phyloP scores from a whole-genome alignment of 352 stramenopile species.

The Globisporangium parvum region DNA sequence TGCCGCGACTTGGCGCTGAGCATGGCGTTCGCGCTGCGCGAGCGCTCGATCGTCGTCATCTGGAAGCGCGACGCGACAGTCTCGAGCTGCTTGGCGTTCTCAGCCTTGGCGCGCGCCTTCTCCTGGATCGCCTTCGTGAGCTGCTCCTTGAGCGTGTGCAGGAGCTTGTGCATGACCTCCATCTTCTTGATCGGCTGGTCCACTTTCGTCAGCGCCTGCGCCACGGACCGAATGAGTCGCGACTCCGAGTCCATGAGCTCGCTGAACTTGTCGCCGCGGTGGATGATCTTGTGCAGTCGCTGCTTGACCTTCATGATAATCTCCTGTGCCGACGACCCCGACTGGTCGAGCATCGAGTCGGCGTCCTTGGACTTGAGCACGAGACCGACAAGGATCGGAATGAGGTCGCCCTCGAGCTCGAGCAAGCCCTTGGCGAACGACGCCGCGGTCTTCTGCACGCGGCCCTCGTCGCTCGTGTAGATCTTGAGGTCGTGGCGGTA shows the following conservation, averaged over 20 bases:
- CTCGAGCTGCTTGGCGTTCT: conserved; percentile 42
- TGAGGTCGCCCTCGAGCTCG: conserved; percentile 98
- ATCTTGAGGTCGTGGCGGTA: conserved; percentile 99
- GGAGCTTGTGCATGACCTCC: conserved; percentile 85
- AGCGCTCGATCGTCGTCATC: conserved; percentile 44
- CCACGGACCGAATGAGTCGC: conserved; percentile 74
- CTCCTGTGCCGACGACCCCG: conserved; percentile 91
- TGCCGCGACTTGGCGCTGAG: conserved; percentile 33
- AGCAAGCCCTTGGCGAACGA: conserved; percentile 98
- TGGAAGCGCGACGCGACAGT: conserved; percentile 20
- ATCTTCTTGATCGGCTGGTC: conserved; percentile 94
- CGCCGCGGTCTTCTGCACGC: conserved; percentile 99
- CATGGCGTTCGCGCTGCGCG: conserved; percentile 61
- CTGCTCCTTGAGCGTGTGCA: conserved; percentile 93
- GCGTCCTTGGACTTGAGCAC: conserved; percentile 87
- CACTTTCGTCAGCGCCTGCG: conserved; percentile 64
- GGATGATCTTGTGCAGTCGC: conserved; percentile 82
- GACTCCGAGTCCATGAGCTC: conserved; percentile 76
- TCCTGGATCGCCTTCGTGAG: conserved; percentile 75
- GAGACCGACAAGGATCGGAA: conserved; percentile 97
- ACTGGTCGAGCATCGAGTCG: conserved; percentile 98
- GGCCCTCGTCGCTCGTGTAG: conserved; percentile 98
- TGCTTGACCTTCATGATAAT: conserved; percentile 89
- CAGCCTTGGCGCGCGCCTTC: conserved; percentile 56
- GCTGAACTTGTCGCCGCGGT: conserved; percentile 73